Evolutionary conservation across 345 rosid species (phyloP), one percentile per base, ranked within the genome.

Genomic region (Camelina sativa): DNA sequence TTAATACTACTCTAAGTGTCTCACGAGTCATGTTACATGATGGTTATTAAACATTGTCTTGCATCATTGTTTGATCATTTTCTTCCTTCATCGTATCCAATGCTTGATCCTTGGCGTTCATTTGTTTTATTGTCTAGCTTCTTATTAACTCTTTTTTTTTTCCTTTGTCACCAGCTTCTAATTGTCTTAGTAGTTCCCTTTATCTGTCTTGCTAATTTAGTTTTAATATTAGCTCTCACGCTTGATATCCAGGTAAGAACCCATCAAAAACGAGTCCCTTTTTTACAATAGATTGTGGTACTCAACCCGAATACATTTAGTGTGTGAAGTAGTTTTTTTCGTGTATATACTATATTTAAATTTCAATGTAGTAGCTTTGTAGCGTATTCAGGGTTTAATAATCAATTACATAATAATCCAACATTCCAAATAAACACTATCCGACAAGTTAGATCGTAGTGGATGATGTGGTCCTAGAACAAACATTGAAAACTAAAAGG

Each of bases 401-500:
- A 0, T 9, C 13, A 19, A 19, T 11, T 19, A 51, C 55, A 51
- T 51, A 10, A 43, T 13, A 43, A 43, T 40, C 16, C 16, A 43
- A 5, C 16, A 43, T 40, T 40, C 43, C 12, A 60, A 22, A 17
- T 30, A 43, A 34, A 61, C 57, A 44, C 40, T 53, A 69, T 54
- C 68, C 57, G 75, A 76, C 75, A 62, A n/a, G 58, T 61, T 28
- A 68, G 69, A 61, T 53, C 19, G 25, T 13, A 22, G 57, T 38
- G 30, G 56, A 53, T 52, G 69, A 76, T 60, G 54, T 60, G 62
- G 67, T 67, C 54, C 61, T 5, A 46, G 48, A 50, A 38, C 34
- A 70, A 70, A 70, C 64, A 55, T 53, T 62, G 71, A 44, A 56
- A 57, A 63, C 69, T 12, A 30, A 62, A 62, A 76, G 34, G 54